Percentiles rank a stretch among this genome's conserved stretches.
phyloP scores from a whole-genome alignment of 208 protist genomes.

The Trypanosoma mega region DNA sequence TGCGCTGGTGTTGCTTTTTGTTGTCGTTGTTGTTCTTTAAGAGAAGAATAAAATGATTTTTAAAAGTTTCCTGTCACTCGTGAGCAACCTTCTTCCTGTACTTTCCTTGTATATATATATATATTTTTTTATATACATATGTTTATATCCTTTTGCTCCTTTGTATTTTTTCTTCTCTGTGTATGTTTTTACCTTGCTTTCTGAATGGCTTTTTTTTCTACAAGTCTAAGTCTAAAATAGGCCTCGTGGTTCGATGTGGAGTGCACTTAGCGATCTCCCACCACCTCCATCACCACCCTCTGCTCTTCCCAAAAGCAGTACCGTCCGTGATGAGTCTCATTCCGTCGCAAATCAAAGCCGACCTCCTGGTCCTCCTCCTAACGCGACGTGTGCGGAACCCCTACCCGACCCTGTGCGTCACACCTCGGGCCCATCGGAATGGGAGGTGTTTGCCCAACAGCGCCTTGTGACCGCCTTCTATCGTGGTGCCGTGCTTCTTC shows the following conservation, averaged over 20 bases:
- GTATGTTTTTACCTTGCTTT: not conserved
- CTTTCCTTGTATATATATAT: constrained; percentile 11
- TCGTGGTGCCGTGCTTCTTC: constrained; percentile 11
- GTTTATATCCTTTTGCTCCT: not conserved
- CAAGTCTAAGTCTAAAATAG: constrained; percentile 2
- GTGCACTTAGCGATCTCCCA: constrained; percentile 17
- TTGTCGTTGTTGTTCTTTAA: no score
- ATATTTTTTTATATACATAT: constrained; percentile 6
- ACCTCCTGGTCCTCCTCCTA: not conserved
- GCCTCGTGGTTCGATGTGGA: constrained; percentile 19
- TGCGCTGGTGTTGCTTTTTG: no score
- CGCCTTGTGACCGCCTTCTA: constrained; percentile 15
- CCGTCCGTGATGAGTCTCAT: no score
- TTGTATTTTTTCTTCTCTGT: not conserved
- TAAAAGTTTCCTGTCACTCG: no score
- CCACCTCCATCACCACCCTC: not conserved
- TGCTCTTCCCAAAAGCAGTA: no score
- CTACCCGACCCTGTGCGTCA: not conserved
- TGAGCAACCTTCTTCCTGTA: no score
- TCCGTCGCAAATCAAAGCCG: not conserved
- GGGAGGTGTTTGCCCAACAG: constrained; percentile 13
- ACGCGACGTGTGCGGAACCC: constrained; percentile 3
- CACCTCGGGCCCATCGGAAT: not conserved
- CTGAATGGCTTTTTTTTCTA: not conserved
- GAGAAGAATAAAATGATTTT: no score